phyloP scores from a whole-genome alignment of 108 stramenopile species.

The Cylindrotheca closterium region DNA sequence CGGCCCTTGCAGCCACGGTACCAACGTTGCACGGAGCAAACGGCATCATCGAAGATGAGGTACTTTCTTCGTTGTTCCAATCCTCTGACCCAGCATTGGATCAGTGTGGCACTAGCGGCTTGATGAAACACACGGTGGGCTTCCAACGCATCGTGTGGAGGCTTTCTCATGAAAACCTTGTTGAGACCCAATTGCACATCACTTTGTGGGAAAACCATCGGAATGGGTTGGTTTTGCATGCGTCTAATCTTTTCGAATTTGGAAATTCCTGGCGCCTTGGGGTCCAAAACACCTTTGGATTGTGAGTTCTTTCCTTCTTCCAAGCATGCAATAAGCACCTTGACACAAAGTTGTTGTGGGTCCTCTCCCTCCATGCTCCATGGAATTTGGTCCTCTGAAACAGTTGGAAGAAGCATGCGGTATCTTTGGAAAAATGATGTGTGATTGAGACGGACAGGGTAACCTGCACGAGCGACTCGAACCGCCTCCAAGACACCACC shows the following conservation, averaged over 20 bases:
- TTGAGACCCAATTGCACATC: slow-evolving; percentile 91
- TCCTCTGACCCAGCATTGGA: slow-evolving; percentile 88
- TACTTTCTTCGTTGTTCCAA: slow-evolving; percentile 61
- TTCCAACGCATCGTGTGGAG: slow-evolving; percentile 90
- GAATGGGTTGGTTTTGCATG: slow-evolving; percentile 80
- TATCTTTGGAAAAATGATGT: slow-evolving; percentile 89
- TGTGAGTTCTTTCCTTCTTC: slow-evolving; percentile 68
- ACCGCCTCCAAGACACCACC: slow-evolving; percentile 99
- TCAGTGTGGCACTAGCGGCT: slow-evolving; percentile 61
- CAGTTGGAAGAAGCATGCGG: slow-evolving; percentile 78
- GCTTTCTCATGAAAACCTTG: slow-evolving; percentile 94
- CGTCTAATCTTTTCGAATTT: slow-evolving; percentile 87
- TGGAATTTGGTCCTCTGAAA: slow-evolving; percentile 53
- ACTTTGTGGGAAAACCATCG: slow-evolving; percentile 70
- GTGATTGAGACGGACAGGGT: slow-evolving; percentile 95
- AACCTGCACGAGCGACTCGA: slow-evolving; percentile 97
- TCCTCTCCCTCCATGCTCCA: slow-evolving; percentile 80
- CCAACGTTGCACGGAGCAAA: slow-evolving; percentile 65
- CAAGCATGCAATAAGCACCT: slow-evolving; percentile 64
- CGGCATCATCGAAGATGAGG: slow-evolving; percentile 58
- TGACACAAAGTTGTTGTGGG: slow-evolving; percentile 74
- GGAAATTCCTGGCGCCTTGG: slow-evolving; percentile 73
- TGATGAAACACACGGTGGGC: slow-evolving; percentile 80
- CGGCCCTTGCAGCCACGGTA: slow-evolving; percentile 87
- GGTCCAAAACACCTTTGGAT: slow-evolving; percentile 29